phyloP scores from a whole-genome alignment of 306 rosid genomes.

The Prunus mume region DNA sequence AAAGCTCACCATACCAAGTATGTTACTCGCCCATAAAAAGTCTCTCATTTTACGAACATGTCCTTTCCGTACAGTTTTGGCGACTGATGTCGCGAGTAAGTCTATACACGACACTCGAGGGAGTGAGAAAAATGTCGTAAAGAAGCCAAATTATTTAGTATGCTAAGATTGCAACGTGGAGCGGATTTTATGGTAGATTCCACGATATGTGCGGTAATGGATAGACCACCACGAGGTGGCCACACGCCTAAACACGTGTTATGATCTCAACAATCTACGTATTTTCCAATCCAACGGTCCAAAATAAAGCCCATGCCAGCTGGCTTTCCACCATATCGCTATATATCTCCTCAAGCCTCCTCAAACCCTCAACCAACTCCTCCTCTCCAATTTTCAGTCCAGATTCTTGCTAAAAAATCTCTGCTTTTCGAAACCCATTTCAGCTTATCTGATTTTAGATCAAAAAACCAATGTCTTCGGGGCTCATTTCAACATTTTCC shows the following conservation, averaged over 20 bases:
- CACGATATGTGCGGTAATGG: constrained; percentile 1
- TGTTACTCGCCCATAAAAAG: background rate
- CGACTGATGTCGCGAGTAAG: background rate
- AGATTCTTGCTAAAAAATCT: background rate
- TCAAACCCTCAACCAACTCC: background rate
- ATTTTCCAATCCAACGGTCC: constrained; percentile 30
- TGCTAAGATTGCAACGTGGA: constrained; percentile 27
- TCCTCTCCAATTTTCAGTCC: constrained; percentile 1
- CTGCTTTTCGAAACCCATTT: background rate
- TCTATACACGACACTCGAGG: background rate
- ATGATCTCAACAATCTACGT: constrained; percentile 20
- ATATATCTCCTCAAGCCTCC: constrained; percentile 15
- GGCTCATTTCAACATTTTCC: constrained; percentile 27
- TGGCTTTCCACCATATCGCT: constrained; percentile 4
- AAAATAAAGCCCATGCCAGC: background rate
- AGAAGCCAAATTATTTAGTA: background rate
- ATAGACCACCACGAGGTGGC: constrained; percentile 47
- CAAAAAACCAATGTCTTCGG: constrained; percentile 30
- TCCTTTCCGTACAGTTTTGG: background rate
- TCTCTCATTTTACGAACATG: background rate
- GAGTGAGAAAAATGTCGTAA: background rate
- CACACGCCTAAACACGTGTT: constrained; percentile 52
- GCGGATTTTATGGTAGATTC: constrained; percentile 17
- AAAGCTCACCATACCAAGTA: background rate
- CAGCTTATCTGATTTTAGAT: background rate